Percentiles rank a stretch among this genome's conserved stretches.
Conservation (phyloP, 768 basidiomycete species). For the Lactarius deliciosus region DNA sequence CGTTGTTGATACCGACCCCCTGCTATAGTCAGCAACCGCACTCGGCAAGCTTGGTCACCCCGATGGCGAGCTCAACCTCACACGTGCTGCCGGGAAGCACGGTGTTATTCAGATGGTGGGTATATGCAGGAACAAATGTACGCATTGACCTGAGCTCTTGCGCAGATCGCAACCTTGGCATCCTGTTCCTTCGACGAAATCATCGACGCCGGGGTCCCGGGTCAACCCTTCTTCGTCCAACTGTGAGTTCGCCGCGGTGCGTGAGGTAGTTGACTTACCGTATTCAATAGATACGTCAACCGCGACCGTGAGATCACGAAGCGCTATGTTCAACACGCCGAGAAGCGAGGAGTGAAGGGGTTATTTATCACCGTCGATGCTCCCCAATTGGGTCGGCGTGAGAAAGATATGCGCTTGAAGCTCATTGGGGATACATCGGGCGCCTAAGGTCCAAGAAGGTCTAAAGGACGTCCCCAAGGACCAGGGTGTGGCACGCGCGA, state of each 20-base stretch:
- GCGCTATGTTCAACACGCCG: constrained; percentile 86
- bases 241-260: constrained; percentile 46
- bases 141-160: background rate
- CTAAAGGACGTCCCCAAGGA: constrained; percentile 10
- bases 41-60: constrained; percentile 94
- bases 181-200: constrained; percentile 96
- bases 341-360: constrained; percentile 84
- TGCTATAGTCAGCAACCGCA: constrained; percentile 66
- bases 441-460: constrained; percentile 6
- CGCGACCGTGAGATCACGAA: constrained; percentile 83
- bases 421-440: constrained; percentile 61
- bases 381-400: constrained; percentile 89
- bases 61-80: constrained; percentile 92
- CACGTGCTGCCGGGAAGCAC: constrained; percentile 82
- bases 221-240: constrained; percentile 84
- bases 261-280: constrained; percentile 14
- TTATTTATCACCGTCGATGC: constrained; percentile 98
- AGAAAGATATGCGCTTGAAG: constrained; percentile 96
- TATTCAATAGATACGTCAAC: constrained; percentile 73
- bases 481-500: constrained; percentile 17
- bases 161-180: constrained; percentile 89
- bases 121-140: background rate
- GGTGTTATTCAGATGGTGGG: constrained; percentile 68
- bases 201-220: constrained; percentile 74
- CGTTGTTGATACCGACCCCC: background rate